Evolutionary conservation across 345 rosid genomes (phyloP).

Genomic region (Bruguiera parviflora): DNA sequence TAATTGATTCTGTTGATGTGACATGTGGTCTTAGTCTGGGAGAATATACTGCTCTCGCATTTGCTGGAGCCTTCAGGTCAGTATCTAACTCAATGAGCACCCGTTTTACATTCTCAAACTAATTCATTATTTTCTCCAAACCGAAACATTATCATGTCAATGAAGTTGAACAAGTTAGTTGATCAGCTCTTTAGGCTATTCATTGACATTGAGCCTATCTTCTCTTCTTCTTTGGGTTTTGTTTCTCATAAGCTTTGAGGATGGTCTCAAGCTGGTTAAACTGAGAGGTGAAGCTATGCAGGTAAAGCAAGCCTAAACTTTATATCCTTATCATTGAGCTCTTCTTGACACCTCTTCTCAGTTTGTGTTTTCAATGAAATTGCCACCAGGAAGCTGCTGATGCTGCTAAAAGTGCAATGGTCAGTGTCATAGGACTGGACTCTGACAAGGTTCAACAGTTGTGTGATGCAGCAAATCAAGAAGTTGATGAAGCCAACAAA

Average conservation of each 20-base stretch:
- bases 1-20: conserved; percentile 87
- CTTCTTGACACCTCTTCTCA: neutral
- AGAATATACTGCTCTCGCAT: conserved; percentile 95
- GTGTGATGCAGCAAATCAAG: conserved; percentile 93
- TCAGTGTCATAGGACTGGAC: conserved; percentile 88
- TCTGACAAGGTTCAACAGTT: conserved; percentile 75
- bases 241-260: conserved; percentile 66
- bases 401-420: conserved; percentile 95
- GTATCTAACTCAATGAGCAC: conserved; percentile 4
- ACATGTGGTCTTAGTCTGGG: conserved; percentile 98
- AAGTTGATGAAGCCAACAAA: conserved; percentile 70
- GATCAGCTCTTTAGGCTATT: neutral
- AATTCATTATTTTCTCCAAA: neutral
- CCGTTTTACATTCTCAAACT: neutral
- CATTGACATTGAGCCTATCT: no score
- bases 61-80: conserved; percentile 94
- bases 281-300: conserved; percentile 99
- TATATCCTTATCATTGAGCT: neutral
- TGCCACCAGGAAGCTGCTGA: conserved; percentile 84
- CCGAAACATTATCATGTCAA: neutral
- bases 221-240: conserved; percentile 18
- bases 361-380: conserved; percentile 3
- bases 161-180: neutral
- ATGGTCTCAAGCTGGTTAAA: conserved; percentile 93
- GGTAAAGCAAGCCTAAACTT: conserved; percentile 31